These are phyloP conservation scores for Penicillium odoratum DNA, from an alignment of 495 filamentous ascomycete genomes.

Conservation along the genomic window DNA sequence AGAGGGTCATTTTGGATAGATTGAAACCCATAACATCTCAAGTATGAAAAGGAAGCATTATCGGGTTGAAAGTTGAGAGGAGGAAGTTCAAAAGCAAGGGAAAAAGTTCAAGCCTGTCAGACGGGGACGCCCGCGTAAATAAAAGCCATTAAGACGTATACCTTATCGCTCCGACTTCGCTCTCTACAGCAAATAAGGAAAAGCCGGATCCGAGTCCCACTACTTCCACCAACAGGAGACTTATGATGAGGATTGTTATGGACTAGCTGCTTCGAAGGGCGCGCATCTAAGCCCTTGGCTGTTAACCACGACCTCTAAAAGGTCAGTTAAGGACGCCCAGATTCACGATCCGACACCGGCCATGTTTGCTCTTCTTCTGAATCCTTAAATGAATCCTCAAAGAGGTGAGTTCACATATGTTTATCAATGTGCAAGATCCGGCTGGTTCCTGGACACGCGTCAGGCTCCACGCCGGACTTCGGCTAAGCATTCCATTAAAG, in stretches of 20 bases:
- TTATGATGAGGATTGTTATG: not conserved
- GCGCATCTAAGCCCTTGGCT: slow-evolving; percentile 4
- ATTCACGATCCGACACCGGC: slow-evolving; percentile 3
- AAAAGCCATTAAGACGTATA: slow-evolving; percentile 8
- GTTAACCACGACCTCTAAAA: not conserved
- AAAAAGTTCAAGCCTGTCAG: slow-evolving; percentile 4
- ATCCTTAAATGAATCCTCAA: not conserved
- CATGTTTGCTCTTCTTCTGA: not conserved
- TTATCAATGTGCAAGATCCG: not conserved
- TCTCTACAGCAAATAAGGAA: slow-evolving; percentile 1
- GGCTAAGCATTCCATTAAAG: slow-evolving; percentile 5
- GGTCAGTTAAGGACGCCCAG: not conserved
- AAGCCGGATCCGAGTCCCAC: not conserved
- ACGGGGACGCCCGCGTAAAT: slow-evolving; percentile 18
- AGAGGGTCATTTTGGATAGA: not conserved
- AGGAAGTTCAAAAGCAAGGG: not conserved
- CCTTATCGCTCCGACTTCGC: slow-evolving; percentile 31
- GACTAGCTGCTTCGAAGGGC: slow-evolving; percentile 4
- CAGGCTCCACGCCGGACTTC: not conserved
- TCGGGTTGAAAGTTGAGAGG: not conserved
- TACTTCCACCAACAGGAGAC: not conserved
- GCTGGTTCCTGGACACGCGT: slow-evolving; percentile 1
- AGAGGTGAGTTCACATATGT: not conserved
- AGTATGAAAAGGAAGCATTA: not conserved
- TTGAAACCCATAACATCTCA: not conserved